Evolutionary conservation across 352 stramenopile species (phyloP), one percentile per base, ranked within the genome.

Genomic region (Phytophthora europaea): DNA sequence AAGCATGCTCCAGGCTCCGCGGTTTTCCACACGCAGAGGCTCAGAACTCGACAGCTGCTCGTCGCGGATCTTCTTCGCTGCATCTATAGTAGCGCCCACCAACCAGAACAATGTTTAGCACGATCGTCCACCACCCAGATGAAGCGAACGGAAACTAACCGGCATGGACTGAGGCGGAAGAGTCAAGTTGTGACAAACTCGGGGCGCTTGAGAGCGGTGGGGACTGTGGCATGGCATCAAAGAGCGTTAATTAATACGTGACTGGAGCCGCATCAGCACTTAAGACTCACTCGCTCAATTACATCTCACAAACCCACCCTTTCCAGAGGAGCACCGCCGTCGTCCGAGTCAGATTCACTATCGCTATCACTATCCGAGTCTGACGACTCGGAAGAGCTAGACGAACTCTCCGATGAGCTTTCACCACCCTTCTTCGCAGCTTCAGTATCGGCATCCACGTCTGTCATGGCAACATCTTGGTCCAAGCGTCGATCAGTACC

Each of bases 341-440:
- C 90, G 51, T 95, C 87, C 36, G 88, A 97, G 67, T 96, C 90
- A 34, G 84, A 94, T 34, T 95, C 88, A 83, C 88, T 95, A 75
- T 94, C 88, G 81, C 88, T 94, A 73, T 94, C 87, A 74, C 83
- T 94, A 71, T 95, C 90, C 54, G 90, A 97, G 65, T 96, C 88
- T 18, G 82, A 91, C 18, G 85, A 94, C 67, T 93, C 87, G 55
- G 83, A 94, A n/a, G 84, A 92, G 74, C 87, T 94, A 23, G 86
- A 93, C 10, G 86, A 95, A 70, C 85, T 93, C 40, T 84, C 83
- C 0, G 81, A 90, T 23, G 77, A 92, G 40, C 67, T 84, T 50
- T 80, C 67, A n/a, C 64, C 65, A 22, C 57, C 65, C 40, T 74
- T 82, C 22, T 84, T 89, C 48, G 64, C 54, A 52, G 68, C 65